These are phyloP conservation scores for Cochlearia excelsa DNA, from an alignment of 345 rosid species.

Conservation along the genomic window DNA sequence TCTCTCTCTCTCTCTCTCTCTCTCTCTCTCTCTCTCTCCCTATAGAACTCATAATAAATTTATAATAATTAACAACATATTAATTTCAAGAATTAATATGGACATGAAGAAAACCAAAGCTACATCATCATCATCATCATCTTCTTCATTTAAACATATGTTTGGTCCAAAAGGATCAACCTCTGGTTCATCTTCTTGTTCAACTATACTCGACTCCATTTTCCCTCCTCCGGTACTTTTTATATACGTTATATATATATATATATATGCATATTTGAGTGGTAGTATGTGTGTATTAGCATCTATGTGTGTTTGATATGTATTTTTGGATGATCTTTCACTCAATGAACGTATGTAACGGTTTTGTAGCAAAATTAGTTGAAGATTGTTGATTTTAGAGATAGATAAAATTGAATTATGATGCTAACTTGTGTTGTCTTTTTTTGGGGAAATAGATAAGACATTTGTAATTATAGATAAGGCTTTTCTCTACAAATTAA, in stretches of 20 bases:
- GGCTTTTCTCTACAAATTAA: constrained; percentile 24
- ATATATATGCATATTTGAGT: constrained; percentile 1
- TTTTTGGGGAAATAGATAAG: constrained; percentile 8
- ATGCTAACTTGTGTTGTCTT: constrained; percentile 6
- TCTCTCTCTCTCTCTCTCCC: too few relatives aligned
- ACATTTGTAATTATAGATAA: constrained; percentile 14
- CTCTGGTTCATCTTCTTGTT: constrained; percentile 33
- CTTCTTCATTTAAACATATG: constrained; percentile 30
- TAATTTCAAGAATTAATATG: constrained; percentile 19
- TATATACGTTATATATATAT: background rate
- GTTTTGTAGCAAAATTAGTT: background rate
- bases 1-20: background rate
- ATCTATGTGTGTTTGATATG: too few relatives aligned
- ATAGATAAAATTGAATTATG: background rate
- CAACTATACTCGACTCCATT: constrained; percentile 38
- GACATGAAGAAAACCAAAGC: constrained; percentile 29
- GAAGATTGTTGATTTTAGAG: constrained; percentile 9
- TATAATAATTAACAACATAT: background rate
- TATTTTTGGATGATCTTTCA: background rate
- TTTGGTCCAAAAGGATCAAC: constrained; percentile 36
- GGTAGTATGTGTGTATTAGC: background rate
- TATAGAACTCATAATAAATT: constrained; percentile 1
- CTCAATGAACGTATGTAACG: too few relatives aligned
- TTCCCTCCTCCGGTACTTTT: constrained; percentile 37
- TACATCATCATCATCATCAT: background rate